These are phyloP conservation scores for Thielaviopsis punctulata DNA, from an alignment of 2,329 filamentous ascomycete genomes.

Conservation along the genomic window DNA sequence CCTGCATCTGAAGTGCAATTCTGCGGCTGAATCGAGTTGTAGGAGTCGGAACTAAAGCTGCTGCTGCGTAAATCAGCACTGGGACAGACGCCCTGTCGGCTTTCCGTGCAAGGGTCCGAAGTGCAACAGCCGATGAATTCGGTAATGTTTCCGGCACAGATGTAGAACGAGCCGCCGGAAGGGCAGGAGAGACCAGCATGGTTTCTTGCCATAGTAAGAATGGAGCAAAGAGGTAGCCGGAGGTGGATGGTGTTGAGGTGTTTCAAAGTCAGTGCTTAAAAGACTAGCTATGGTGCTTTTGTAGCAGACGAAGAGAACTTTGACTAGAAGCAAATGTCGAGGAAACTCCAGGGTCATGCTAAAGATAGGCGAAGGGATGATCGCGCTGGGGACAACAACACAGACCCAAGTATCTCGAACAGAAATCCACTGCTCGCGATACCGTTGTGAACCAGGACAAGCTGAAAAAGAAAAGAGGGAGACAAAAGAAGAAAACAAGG, in stretches of 20 bases:
- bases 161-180: constrained; percentile 20
- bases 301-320: no score
- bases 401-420: neutral
- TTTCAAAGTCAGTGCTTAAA: neutral
- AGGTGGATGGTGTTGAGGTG: neutral
- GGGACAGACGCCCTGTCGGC: constrained; percentile 20
- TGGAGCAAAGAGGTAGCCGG: neutral
- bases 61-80: constrained; percentile 15
- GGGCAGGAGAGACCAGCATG: constrained; percentile 18
- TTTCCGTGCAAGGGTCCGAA: constrained; percentile 19
- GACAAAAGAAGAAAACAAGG: neutral
- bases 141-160: constrained; percentile 18
- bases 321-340: neutral
- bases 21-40: constrained; percentile 18
- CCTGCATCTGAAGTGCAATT: constrained; percentile 16
- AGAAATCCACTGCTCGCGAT: no score
- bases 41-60: constrained; percentile 17
- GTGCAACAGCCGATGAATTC: constrained; percentile 27
- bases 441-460: no score
- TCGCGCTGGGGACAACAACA: neutral
- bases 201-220: neutral
- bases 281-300: no score
- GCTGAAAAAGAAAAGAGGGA: neutral
- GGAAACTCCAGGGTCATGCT: no score
- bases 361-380: no score